Conservation (phyloP, 352 stramenopile species). For the Globisporangium abappressorium region DNA sequence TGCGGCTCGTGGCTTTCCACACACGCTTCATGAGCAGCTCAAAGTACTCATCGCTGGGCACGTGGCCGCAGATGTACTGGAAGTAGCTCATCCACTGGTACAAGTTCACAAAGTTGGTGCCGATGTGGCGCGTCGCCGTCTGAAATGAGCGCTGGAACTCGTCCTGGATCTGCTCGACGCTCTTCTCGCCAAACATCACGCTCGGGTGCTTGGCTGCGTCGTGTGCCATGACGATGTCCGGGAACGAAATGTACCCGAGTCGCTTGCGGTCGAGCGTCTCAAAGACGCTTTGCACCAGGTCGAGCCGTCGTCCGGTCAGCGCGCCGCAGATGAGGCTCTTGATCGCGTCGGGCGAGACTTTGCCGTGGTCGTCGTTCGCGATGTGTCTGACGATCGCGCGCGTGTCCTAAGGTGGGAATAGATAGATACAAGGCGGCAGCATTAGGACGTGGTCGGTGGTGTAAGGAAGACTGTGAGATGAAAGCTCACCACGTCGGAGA, state of each 20-base stretch:
- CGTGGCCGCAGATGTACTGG: constrained; percentile 64
- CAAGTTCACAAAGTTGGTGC: constrained; percentile 56
- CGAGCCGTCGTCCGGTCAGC: constrained; percentile 39
- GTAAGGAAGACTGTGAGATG: not conserved
- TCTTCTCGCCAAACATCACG: constrained; percentile 74
- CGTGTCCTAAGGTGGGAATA: constrained; percentile 30
- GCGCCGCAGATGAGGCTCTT: constrained; percentile 65
- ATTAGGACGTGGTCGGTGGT: too few species aligned
- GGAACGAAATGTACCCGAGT: constrained; percentile 53
- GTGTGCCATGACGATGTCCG: constrained; percentile 46
- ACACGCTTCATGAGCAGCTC: constrained; percentile 70
- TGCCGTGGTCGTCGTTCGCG: constrained; percentile 31
- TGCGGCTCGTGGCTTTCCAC: constrained; percentile 48
- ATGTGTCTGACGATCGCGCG: constrained; percentile 47
- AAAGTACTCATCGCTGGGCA: constrained; percentile 75
- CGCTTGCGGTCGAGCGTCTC: constrained; percentile 58
- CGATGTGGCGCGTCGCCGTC: constrained; percentile 22
- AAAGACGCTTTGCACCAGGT: constrained; percentile 71
- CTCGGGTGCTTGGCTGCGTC: constrained; percentile 55
- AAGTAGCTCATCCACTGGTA: constrained; percentile 77
- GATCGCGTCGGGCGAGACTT: constrained; percentile 41
- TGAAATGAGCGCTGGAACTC: constrained; percentile 60
- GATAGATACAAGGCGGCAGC: not conserved
- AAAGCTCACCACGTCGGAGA: constrained; percentile 61
- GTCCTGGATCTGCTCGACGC: constrained; percentile 42